Evolutionary conservation across 164 flowering plant species (phyloP), one percentile per base, ranked within the genome.

Genomic region (Vitis cinerea): DNA sequence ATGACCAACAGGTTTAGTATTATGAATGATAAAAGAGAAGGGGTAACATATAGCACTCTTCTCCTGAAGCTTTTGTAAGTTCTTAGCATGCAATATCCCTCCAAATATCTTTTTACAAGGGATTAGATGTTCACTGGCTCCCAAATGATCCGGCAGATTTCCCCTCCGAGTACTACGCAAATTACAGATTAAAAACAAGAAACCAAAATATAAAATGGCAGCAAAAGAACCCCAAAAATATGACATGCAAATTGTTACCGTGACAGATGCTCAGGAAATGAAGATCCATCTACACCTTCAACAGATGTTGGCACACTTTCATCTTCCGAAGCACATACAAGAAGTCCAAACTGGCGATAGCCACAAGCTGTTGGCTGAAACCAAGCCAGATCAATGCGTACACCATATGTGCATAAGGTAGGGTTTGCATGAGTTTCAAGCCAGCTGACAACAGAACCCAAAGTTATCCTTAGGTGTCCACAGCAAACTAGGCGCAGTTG

Each of bases 351-450:
- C 77, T 94, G 97, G 72, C 74, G 77, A 80, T 89, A 91, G 51
- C 94, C 87, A 70, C 72, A 84, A 57, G 87, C 76, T 58, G 94
- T 84, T 48, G 91, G 86, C 78, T 89, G 97, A 79, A 88, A 89
- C 82, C 90, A 84, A 50, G 94, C 90, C 47, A 94, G 89, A 67
- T 90, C 85, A 75, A 89, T 82, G 49, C 79, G 81, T 10, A 94
- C 70, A 64, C 94, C 90, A 80, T 87, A 83, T 58, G 75, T 47
- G 64, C 79, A 81, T 67, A 94, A 77, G 68, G 83, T 81, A 73
- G 94, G 91, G 73, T 94, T 94, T 61, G 87, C 98, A 85, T 90
- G 88, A 30, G 89, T 86, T 64, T 88, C 92, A 72, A 94, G 87
- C 98, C 98, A 94, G 69, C 69, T 69, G 59, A 92, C 70, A 60